These are phyloP conservation scores for Leccinum colubrinum DNA, from an alignment of 1,284 basidiomycete genomes.

Conservation along the genomic window DNA sequence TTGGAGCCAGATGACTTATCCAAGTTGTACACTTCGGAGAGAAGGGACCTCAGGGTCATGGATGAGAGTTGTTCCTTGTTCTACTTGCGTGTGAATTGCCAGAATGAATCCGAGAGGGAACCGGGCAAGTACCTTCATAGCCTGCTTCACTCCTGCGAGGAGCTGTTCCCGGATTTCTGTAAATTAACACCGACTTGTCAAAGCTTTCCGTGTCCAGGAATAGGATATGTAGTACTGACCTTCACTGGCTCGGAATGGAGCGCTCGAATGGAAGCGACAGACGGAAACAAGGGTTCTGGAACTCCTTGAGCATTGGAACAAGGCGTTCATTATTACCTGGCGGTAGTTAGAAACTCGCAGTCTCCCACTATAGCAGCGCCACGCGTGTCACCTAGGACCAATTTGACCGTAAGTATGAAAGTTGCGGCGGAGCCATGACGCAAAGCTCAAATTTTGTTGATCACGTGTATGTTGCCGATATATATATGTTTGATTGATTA, in stretches of 20 bases:
- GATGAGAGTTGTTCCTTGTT: conserved; percentile 53
- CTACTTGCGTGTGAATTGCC: conserved; percentile 33
- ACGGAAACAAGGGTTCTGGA: conserved; percentile 1
- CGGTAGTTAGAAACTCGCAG: background rate
- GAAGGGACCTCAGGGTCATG: conserved; percentile 63
- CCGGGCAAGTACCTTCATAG: conserved; percentile 58
- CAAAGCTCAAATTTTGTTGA: background rate
- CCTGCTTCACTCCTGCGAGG: conserved; percentile 46
- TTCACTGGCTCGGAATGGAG: conserved; percentile 17
- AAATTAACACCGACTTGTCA: background rate
- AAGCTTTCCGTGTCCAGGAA: background rate
- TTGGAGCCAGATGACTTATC: conserved; percentile 54
- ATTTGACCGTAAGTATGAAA: background rate
- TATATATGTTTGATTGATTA: conserved; percentile 7
- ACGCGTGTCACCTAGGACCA: background rate
- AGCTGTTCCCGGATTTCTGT: conserved; percentile 48
- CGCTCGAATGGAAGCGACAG: conserved; percentile 15
- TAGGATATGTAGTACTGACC: conserved; percentile 14
- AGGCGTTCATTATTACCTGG: conserved; percentile 14
- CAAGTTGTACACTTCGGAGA: conserved; percentile 64
- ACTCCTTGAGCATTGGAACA: conserved; percentile 13
- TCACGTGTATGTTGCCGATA: conserved; percentile 24
- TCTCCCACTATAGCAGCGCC: background rate
- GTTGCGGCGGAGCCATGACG: background rate
- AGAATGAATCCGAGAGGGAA: background rate